Percentiles rank a stretch among this genome's conserved stretches.
These are phyloP conservation scores for Arthrocladium fulminans DNA, from an alignment of 2,329 filamentous ascomycete genomes.

Conservation along the genomic window DNA sequence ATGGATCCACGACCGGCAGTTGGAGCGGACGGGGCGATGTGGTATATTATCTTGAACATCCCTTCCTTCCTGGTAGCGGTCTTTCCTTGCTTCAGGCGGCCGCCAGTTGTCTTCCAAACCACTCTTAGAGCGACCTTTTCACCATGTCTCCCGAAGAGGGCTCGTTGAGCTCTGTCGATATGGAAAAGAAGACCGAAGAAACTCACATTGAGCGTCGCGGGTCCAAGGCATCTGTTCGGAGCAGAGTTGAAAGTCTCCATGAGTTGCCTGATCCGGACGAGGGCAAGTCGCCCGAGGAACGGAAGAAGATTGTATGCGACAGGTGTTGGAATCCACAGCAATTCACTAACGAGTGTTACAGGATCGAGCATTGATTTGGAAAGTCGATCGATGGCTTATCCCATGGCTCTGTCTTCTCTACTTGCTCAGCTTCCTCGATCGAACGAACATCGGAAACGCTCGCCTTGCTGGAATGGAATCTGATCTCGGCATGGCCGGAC, in stretches of 20 bases:
- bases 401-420: slow-evolving; percentile 23
- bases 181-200: slow-evolving; percentile 9
- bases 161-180: slow-evolving; percentile 1
- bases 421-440: slow-evolving; percentile 28
- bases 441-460: slow-evolving; percentile 31
- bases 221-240: background rate
- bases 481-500: slow-evolving; percentile 23
- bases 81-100: background rate
- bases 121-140: background rate
- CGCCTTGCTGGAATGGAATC: slow-evolving; percentile 25
- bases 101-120: background rate
- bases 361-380: slow-evolving; percentile 35
- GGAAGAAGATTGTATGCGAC: slow-evolving; percentile 47
- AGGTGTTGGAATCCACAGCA: background rate
- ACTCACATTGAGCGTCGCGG: slow-evolving; percentile 9
- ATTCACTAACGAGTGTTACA: slow-evolving; percentile 16
- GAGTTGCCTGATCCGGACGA: slow-evolving; percentile 49
- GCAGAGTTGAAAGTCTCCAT: slow-evolving; percentile 8
- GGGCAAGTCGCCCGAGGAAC: slow-evolving; percentile 55
- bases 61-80: background rate
- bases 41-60: background rate
- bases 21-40: background rate
- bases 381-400: slow-evolving; percentile 17
- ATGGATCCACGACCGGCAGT: background rate
- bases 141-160: background rate